phyloP scores from a whole-genome alignment of 345 rosid species.

The Brassica rapa region DNA sequence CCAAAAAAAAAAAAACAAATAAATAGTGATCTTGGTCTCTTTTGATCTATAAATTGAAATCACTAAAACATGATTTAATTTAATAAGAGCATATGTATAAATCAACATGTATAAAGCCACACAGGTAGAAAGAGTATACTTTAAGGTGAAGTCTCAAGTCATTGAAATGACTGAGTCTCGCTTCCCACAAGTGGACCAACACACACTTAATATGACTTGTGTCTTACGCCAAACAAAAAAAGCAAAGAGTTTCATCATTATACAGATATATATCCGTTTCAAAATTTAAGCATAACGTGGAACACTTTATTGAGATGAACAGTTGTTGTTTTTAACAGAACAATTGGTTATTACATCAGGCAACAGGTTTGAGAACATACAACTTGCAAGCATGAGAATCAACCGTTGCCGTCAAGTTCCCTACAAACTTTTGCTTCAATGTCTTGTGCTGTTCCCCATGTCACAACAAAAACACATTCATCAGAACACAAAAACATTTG shows the following conservation, averaged over 20 bases:
- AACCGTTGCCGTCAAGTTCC: slow-evolving; percentile 60
- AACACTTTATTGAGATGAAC: background rate
- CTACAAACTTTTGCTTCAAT: slow-evolving; percentile 50
- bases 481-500: background rate
- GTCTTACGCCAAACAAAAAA: background rate
- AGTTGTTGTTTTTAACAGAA: slow-evolving; percentile 31
- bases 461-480: slow-evolving; percentile 26
- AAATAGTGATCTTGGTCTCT: background rate
- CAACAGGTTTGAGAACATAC: slow-evolving; percentile 76
- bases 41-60: background rate
- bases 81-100: background rate
- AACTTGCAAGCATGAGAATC: slow-evolving; percentile 68
- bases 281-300: background rate
- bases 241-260: background rate
- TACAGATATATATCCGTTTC: background rate
- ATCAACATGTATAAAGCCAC: background rate
- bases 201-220: background rate
- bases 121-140: background rate
- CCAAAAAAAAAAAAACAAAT: background rate
- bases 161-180: background rate
- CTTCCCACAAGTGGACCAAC: background rate
- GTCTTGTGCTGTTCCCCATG: slow-evolving; percentile 70
- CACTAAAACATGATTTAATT: background rate
- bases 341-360: slow-evolving; percentile 35
- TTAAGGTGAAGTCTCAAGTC: background rate